Conservation (phyloP, 1,284 basidiomycete species). For the Filobasidium uniguttulatum region DNA sequence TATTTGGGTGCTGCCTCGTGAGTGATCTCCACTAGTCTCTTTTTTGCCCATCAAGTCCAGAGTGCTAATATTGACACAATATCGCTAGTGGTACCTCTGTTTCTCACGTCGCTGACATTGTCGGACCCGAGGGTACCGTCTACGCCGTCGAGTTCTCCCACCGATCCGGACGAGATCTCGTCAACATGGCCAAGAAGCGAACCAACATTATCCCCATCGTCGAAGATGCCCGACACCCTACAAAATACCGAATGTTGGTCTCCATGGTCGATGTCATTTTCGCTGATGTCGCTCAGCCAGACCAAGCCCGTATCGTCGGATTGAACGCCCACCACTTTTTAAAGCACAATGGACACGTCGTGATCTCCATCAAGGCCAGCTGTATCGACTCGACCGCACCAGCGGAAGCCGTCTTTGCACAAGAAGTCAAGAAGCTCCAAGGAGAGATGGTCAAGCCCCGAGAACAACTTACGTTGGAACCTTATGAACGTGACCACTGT, state of each 20-base stretch:
- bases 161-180: conserved; percentile 90
- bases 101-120: conserved; percentile 95
- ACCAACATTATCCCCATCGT: conserved; percentile 99
- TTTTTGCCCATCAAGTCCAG: background rate
- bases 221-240: conserved; percentile 89
- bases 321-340: conserved; percentile 94
- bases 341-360: conserved; percentile 79
- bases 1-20: conserved; percentile 81
- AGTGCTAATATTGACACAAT: background rate
- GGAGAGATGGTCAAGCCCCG: conserved; percentile 75
- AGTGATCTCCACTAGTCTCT: too few relatives aligned
- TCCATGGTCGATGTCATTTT: conserved; percentile 92
- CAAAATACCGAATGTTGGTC: conserved; percentile 89
- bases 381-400: conserved; percentile 94
- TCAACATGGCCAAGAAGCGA: conserved; percentile 99
- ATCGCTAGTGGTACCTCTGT: conserved; percentile 73
- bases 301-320: conserved; percentile 90
- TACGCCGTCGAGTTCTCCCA: conserved; percentile 98
- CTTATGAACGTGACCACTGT: conserved; percentile 40
- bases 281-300: conserved; percentile 92
- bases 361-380: conserved; percentile 98
- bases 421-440: conserved; percentile 75
- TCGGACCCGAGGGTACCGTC: conserved; percentile 91
- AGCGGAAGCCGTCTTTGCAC: conserved; percentile 78
- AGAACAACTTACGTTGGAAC: conserved; percentile 79